Evolutionary conservation across 2,329 filamentous ascomycete genomes (phyloP).

Genomic region (Claviceps lovelessii): DNA sequence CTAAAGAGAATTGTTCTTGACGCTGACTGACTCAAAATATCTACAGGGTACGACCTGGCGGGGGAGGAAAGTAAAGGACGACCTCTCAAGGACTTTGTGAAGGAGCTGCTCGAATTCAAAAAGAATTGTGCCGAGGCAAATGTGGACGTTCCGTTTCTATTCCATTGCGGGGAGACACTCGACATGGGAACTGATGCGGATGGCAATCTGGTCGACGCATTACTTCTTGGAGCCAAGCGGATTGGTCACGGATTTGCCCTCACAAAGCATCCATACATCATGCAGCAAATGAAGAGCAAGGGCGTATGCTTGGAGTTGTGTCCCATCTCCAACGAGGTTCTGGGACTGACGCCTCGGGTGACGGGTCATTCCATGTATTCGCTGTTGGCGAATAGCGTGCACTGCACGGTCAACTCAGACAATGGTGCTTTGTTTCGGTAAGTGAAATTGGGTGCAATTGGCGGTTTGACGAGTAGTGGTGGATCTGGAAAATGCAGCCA

Average conservation of each 20-base stretch:
- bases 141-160: slow-evolving; percentile 55
- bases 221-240: slow-evolving; percentile 50
- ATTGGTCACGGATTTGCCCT: slow-evolving; percentile 64
- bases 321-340: slow-evolving; percentile 62
- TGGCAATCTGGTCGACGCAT: slow-evolving; percentile 54
- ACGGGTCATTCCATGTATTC: slow-evolving; percentile 53
- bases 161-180: slow-evolving; percentile 64
- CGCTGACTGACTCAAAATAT: neutral
- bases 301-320: slow-evolving; percentile 61
- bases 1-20: neutral
- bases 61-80: slow-evolving; percentile 50
- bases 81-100: slow-evolving; percentile 41
- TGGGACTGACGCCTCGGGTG: slow-evolving; percentile 52
- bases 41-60: slow-evolving; percentile 51
- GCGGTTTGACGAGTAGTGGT: neutral
- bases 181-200: slow-evolving; percentile 50
- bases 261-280: slow-evolving; percentile 50
- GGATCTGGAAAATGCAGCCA: neutral
- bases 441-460: slow-evolving; percentile 7
- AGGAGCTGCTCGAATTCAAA: slow-evolving; percentile 42
- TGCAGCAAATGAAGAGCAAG: slow-evolving; percentile 48
- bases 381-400: slow-evolving; percentile 56
- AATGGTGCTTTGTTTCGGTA: slow-evolving; percentile 61
- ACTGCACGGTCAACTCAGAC: slow-evolving; percentile 61
- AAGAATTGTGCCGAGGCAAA: slow-evolving; percentile 30